phyloP scores from a whole-genome alignment of 1,139 yeast genomes.

The Schwanniomyces etchellsii region DNA sequence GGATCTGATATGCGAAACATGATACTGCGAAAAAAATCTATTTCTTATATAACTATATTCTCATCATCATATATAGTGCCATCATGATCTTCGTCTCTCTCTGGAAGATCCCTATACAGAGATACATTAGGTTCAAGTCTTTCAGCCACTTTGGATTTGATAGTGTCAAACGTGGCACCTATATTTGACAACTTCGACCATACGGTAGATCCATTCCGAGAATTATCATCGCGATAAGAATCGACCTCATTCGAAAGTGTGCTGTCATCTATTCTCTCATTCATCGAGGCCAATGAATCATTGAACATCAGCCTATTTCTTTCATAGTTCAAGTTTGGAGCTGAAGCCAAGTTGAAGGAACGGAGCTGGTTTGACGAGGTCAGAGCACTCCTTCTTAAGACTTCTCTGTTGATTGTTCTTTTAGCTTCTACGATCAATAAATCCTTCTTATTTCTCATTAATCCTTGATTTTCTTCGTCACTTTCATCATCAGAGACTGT shows the following conservation, averaged over 20 bases:
- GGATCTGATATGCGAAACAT: too few relatives aligned
- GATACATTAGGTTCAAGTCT: neutral
- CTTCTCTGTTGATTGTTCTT: constrained; percentile 32
- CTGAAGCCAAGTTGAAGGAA: constrained; percentile 23
- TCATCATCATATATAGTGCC: too few relatives aligned
- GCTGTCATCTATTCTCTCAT: neutral
- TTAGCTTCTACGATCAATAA: constrained; percentile 40
- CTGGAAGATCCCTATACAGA: neutral
- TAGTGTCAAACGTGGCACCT: neutral
- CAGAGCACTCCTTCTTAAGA: constrained; percentile 18
- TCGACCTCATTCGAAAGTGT: too few relatives aligned
- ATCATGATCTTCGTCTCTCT: too few relatives aligned
- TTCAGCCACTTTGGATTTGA: neutral
- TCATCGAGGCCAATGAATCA: constrained; percentile 11
- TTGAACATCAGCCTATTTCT: constrained; percentile 23
- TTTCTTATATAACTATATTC: too few relatives aligned
- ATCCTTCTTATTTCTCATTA: constrained; percentile 25
- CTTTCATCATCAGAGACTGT: constrained; percentile 41
- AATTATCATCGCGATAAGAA: too few relatives aligned
- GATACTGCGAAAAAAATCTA: too few relatives aligned
- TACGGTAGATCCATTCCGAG: too few relatives aligned
- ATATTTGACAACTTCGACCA: too few relatives aligned
- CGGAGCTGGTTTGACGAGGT: constrained; percentile 12
- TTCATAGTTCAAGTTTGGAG: constrained; percentile 30
- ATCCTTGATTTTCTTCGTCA: constrained; percentile 10